Evolutionary conservation across 441 rosid species (phyloP), one percentile per base, ranked within the genome.

Genomic region (Erysimum pusillum): DNA sequence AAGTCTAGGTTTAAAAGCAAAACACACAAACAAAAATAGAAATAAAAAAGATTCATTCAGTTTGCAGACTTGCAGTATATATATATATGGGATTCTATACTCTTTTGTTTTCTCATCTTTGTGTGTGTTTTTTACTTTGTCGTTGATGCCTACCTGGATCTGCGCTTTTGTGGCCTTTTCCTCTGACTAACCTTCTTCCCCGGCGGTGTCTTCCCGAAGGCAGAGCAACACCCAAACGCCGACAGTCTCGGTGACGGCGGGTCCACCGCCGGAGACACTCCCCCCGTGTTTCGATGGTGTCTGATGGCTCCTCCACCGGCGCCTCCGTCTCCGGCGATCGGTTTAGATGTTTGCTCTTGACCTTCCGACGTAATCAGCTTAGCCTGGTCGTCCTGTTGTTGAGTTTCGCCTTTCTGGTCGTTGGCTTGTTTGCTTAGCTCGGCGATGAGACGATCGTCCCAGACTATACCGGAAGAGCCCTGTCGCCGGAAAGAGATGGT

Each of bases 241-340:
- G 93, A 90, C 3, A 93, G 70, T 84, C 87, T 88, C 7, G 97
- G 98, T 12, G 98, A 93, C 3, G 98, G 96, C 10, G 98, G 98
- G 44, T 93, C 97, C 11, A 84, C 79, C 7, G 91, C 92, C 60
- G 93, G 96, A 46, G 97, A 82, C 14, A 87, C 97, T 81, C 84
- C 90, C 10, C 91, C 97, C 3, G 94, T 86, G 80, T 71, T 76
- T 17, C 93, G 81, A 80, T 83, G 83, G n/a, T 85, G 84, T 0
- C 91, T 76, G 17, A 13, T 48, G 5, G 35, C 78, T 38, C 80
- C 88, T 56, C 92, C 91, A 10, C 96, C 92, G 79, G 45, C 18
- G 51, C 18, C 51, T 65, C 75, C 60, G 7, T 81, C 89, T 18
- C 32, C 22, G 22, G 53, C 46, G 4, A 42, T 58, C 0, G 31